These are phyloP conservation scores for Pythium volutum DNA, from an alignment of 352 stramenopile species.

Conservation along the genomic window DNA sequence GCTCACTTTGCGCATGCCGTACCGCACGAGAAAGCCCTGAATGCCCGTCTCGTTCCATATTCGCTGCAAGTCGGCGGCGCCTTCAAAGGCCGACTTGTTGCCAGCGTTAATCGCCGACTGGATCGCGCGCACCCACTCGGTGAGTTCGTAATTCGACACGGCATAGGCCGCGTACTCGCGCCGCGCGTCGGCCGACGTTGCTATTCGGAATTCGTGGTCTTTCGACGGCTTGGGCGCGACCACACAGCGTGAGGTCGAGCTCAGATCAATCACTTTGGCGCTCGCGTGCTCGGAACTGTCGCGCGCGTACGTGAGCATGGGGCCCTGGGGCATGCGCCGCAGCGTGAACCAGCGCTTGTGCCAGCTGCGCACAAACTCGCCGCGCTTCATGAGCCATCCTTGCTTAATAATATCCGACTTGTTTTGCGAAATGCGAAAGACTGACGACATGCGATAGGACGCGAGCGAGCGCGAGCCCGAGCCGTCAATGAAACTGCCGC, in stretches of 20 bases:
- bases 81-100: constrained; percentile 76
- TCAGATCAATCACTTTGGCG: constrained; percentile 72
- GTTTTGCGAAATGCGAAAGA: constrained; percentile 47
- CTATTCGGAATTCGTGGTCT: constrained; percentile 73
- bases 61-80: constrained; percentile 54
- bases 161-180: constrained; percentile 65
- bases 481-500: constrained; percentile 53
- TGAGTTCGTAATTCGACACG: constrained; percentile 75
- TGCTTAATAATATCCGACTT: constrained; percentile 48
- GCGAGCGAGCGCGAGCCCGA: constrained; percentile 57
- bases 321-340: constrained; percentile 67
- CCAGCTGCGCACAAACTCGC: constrained; percentile 73
- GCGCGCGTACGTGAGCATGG: constrained; percentile 75
- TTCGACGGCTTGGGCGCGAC: constrained; percentile 53
- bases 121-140: constrained; percentile 77
- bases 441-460: constrained; percentile 66
- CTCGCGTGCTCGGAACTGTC: constrained; percentile 47
- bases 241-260: constrained; percentile 69
- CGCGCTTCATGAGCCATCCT: constrained; percentile 79
- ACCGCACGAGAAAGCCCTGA: constrained; percentile 76
- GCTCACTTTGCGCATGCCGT: constrained; percentile 80
- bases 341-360: constrained; percentile 82
- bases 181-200: constrained; percentile 72
- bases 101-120: constrained; percentile 79
- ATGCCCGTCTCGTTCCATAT: constrained; percentile 82